Base-by-base conservation (phyloP, 129 eudicot species). In the Tagetes patula region DNA sequence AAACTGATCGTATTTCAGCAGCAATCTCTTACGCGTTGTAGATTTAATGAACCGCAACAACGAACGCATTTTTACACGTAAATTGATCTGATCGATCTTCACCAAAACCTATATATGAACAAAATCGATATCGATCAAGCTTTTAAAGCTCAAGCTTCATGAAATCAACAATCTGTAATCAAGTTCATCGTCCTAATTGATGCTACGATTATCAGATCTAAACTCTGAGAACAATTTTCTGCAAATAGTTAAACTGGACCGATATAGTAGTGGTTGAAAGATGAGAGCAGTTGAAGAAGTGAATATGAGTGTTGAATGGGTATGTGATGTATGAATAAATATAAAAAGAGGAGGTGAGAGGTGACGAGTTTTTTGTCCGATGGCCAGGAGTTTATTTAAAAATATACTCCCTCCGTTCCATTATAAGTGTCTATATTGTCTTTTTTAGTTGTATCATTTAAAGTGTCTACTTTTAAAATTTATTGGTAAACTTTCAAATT, bases 1-100 rank as follows among this genome's bases (percentile, higher is more conserved):
- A 58, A 75, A 70, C 77, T 80, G 84, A 62, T 80, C 77, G 80
- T 75, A 75, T 65, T 76, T 69, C 8, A 65, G 77, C 7, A 80
- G 75, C 77, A 80, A 70, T 5, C 56, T 75, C 36, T 69, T 80
- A 61, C 80, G 80, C 5, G 77, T 80, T 31, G 84, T 80, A 6
- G 84, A 80, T 45, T 80, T 80, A 43, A 80, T 54, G 64, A 80
- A 80, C 33, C 84, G 66, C 69, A 69, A 36, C 53, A 75, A 69
- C n/a, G 84, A 80, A 55, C 84, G 80, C 84, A 80, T 80, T 63
- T 68, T 70, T n/a, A 8, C 32, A 33, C 43, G 31, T 30, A 30
- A 27, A 53, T 27, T 66, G 8, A 76, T 54, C 46, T 45, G 11
- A 8, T 9, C 0, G 2, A 43, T 43, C 48, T 20, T 20, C 27